phyloP scores from a whole-genome alignment of 2,329 filamentous ascomycete genomes.

The Botrytis hyacinthi region DNA sequence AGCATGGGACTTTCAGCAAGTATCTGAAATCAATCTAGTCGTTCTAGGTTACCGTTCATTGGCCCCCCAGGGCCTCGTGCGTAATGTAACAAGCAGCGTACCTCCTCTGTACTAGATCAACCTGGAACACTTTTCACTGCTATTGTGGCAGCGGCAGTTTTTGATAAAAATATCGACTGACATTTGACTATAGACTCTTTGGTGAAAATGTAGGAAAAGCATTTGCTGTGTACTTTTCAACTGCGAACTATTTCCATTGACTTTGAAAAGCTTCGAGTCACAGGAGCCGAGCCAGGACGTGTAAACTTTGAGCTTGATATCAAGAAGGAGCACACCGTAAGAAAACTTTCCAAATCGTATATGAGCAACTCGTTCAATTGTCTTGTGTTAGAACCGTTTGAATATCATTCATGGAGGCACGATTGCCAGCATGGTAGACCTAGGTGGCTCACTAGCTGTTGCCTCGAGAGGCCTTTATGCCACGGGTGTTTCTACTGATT shows the following conservation, averaged over 20 bases:
- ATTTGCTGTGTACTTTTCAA: background rate
- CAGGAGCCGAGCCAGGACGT: constrained; percentile 60
- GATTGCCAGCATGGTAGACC: constrained; percentile 71
- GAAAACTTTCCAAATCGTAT: constrained; percentile 28
- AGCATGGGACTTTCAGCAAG: background rate
- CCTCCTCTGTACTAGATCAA: background rate
- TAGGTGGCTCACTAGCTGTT: constrained; percentile 63
- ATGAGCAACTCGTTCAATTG: background rate
- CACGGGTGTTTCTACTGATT: constrained; percentile 63
- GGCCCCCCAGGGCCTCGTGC: background rate
- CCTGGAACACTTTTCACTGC: background rate
- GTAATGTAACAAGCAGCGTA: background rate
- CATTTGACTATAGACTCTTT: constrained; percentile 33
- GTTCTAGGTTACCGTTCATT: background rate
- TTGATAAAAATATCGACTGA: constrained; percentile 17
- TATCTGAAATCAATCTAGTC: background rate
- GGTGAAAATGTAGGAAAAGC: constrained; percentile 37
- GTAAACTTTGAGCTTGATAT: constrained; percentile 78
- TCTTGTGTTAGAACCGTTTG: constrained; percentile 62
- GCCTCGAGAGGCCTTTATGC: constrained; percentile 62
- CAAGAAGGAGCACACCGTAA: constrained; percentile 69
- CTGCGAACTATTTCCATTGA: constrained; percentile 11
- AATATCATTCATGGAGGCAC: constrained; percentile 76
- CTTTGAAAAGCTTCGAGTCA: constrained; percentile 59
- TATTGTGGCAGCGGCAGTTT: background rate